A percentile compares a stretch with the other conserved stretches of the same genome.
These are phyloP conservation scores for Trichosanthes truncata DNA, from an alignment of 306 rosid species.

Conservation along the genomic window DNA sequence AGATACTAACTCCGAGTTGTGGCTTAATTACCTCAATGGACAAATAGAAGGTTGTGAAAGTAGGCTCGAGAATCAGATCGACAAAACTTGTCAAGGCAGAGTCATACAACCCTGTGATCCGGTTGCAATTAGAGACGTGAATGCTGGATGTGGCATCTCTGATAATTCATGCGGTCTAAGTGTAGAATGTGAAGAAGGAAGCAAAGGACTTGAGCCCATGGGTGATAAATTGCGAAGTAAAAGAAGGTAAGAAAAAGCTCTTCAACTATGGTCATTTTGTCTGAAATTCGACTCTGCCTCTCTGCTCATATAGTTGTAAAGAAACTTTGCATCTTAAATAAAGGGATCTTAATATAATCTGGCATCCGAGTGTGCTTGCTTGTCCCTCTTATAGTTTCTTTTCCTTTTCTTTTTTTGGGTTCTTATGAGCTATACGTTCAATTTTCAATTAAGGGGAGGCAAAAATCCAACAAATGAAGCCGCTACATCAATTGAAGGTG, in stretches of 20 bases:
- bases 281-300: not conserved
- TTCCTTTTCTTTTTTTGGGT: not conserved
- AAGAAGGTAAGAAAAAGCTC: constrained; percentile 40
- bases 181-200: constrained; percentile 62
- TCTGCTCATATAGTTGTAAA: not conserved
- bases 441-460: constrained; percentile 41
- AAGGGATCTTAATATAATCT: not conserved
- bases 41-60: constrained; percentile 41
- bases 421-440: not conserved
- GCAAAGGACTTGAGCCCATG: constrained; percentile 41
- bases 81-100: constrained; percentile 31
- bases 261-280: not conserved
- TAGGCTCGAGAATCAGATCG: constrained; percentile 39
- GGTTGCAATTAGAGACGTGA: constrained; percentile 15
- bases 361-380: not conserved
- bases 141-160: constrained; percentile 29
- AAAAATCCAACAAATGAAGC: constrained; percentile 50
- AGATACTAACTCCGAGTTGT: constrained; percentile 25
- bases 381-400: not conserved
- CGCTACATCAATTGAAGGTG: constrained; percentile 39
- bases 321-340: not conserved
- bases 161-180: constrained; percentile 57
- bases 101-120: constrained; percentile 25
- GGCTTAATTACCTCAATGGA: constrained; percentile 34
- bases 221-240: constrained; percentile 52